Base-by-base conservation (phyloP, 2,329 filamentous ascomycete genomes). In the Clonostachys byssicola region DNA sequence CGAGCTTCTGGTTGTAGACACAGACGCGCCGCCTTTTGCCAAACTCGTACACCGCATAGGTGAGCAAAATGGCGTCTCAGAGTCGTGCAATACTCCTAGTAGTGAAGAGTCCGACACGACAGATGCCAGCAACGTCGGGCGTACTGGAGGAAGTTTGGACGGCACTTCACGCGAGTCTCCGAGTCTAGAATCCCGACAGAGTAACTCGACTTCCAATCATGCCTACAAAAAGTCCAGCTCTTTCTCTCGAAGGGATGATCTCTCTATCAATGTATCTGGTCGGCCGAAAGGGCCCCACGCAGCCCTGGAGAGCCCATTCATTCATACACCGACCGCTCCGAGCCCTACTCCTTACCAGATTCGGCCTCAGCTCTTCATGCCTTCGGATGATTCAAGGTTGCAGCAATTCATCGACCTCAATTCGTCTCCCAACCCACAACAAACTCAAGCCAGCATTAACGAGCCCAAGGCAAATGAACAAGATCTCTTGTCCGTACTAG, bases 1-100 rank as follows among this genome's bases (percentile, higher is more conserved):
- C 56, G 80, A 80, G 3, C 65, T 90, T 1, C 64, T 92, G 6
- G 71, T 91, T 0, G 80, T 89, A 1, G 85, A 91, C 61, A 85
- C 85, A 0, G 65, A 66, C 1, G 52, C 58, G 1, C 47, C 68
- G 0, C 73, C 75, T 0, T 67, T 67, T 10, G 74, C 72, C 1
- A 78, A 74, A 45, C 53, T 82, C 2, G 66, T 75, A 0, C 58
- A 61, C 36, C 54, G 1, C 47, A 59, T 30, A 30, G 23, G 23
- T 30, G 23, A 30, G 10, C 23, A 30, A 47, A 8, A 63, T 63
- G 34, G 36, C 43, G 12, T 44, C 23, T 30, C 23, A 30, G 23
- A 38, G 20, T n/a, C 45, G 7, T 10, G n/a, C 3, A 34, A 16
- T 58, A 58, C 42, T 34, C 34, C 20, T 30, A 38, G 18, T 12